phyloP scores from a whole-genome alignment of 441 rosid genomes.

The Gossypium laxum region DNA sequence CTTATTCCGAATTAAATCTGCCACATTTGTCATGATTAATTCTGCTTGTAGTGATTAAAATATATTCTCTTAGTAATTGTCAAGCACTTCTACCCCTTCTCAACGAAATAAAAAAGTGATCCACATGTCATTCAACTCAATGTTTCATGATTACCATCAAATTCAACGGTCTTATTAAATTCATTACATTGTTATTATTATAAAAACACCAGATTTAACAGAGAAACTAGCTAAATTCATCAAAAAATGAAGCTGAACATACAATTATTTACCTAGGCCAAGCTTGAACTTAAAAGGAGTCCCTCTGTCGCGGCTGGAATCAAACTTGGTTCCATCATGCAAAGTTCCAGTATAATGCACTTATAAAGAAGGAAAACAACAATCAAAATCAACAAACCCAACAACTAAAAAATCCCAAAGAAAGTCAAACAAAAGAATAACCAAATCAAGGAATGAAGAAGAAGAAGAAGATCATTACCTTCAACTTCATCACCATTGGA shows the following conservation, averaged over 20 bases:
- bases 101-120: background rate
- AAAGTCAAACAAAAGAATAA: background rate
- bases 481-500: constrained; percentile 61
- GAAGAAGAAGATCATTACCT: constrained; percentile 25
- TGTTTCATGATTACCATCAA: background rate
- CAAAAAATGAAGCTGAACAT: background rate
- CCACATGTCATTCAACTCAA: background rate
- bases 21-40: no score
- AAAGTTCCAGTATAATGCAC: constrained; percentile 87
- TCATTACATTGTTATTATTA: background rate
- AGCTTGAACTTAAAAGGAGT: constrained; percentile 80
- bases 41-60: no score
- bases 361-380: constrained; percentile 18
- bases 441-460: background rate
- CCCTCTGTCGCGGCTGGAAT: constrained; percentile 66
- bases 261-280: constrained; percentile 52
- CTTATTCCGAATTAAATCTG: no score
- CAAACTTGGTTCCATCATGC: constrained; percentile 72
- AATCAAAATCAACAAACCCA: background rate
- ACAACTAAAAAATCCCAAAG: background rate
- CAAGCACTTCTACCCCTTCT: background rate
- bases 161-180: background rate
- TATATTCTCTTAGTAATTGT: no score
- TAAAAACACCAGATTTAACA: background rate
- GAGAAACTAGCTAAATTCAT: background rate